phyloP scores from a whole-genome alignment of 208 protist genomes.

The Vickermania spadyakhi region DNA sequence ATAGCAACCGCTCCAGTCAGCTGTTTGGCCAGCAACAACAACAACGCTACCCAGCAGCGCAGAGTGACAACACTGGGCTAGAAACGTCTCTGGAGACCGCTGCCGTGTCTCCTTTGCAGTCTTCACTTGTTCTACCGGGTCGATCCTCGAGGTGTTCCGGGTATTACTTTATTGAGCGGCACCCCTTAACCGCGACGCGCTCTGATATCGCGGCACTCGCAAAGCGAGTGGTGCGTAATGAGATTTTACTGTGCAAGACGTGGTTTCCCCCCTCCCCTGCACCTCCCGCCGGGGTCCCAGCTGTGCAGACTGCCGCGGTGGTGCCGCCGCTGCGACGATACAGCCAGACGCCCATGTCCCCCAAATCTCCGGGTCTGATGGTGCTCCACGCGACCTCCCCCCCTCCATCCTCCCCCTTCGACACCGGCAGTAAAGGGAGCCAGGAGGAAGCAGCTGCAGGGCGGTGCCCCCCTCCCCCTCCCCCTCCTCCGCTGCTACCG shows the following conservation, averaged over 20 bases:
- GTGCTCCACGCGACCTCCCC: neutral
- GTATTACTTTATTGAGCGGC: conserved; percentile 24
- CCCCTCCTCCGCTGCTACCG: too few relatives aligned
- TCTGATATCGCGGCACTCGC: conserved; percentile 2
- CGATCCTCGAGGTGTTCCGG: conserved; percentile 11
- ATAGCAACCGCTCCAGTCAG: too few relatives aligned
- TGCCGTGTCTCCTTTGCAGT: neutral
- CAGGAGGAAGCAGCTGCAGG: too few relatives aligned
- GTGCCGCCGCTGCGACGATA: neutral
- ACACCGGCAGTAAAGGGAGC: neutral
- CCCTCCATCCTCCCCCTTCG: neutral
- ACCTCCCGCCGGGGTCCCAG: neutral
- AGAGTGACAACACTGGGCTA: too few relatives aligned
- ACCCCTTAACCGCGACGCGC: conserved; percentile 20
- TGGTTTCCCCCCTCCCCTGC: neutral
- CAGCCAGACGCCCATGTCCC: neutral
- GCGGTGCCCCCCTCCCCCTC: too few relatives aligned
- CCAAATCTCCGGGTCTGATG: neutral
- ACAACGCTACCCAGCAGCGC: too few relatives aligned
- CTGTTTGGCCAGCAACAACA: too few relatives aligned
- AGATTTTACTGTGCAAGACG: neutral
- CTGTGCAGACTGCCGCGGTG: neutral
- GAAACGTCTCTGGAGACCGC: too few relatives aligned
- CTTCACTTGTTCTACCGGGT: too few relatives aligned
- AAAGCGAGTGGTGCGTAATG: neutral